A percentile compares a stretch with the other conserved stretches of the same genome.
Conservation (phyloP, 371 early-diverging fungal species). For the Parasitella parasitica region DNA sequence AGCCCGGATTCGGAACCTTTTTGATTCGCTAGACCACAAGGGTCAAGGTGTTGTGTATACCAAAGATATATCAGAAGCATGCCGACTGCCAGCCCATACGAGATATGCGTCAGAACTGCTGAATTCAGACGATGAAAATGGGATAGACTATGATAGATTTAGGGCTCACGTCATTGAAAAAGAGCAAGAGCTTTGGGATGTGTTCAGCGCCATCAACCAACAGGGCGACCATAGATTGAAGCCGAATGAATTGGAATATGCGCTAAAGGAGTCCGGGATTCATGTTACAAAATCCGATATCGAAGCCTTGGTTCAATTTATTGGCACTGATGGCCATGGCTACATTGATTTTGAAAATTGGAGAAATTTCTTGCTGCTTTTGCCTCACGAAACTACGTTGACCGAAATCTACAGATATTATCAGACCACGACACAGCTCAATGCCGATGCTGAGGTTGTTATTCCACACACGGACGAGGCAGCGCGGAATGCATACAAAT, state of each 20-base stretch:
- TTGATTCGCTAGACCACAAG: slow-evolving; percentile 42
- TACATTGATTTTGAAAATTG: slow-evolving; percentile 71
- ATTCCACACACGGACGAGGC: slow-evolving; percentile 55
- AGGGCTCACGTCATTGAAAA: slow-evolving; percentile 64
- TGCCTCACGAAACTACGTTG: slow-evolving; percentile 41
- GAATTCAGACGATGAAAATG: slow-evolving; percentile 54
- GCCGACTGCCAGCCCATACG: slow-evolving; percentile 44
- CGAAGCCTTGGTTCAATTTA: slow-evolving; percentile 54
- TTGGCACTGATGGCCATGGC: slow-evolving; percentile 69
- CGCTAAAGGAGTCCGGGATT: slow-evolving; percentile 61
- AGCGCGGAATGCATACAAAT: slow-evolving; percentile 50
- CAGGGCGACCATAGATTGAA: slow-evolving; percentile 62
- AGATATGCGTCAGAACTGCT: slow-evolving; percentile 51
- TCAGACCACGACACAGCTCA: slow-evolving; percentile 56
- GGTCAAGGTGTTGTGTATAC: slow-evolving; percentile 40
- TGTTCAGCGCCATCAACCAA: slow-evolving; percentile 67
- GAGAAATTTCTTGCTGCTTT: slow-evolving; percentile 68
- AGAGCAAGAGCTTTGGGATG: slow-evolving; percentile 63
- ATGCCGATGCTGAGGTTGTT: slow-evolving; percentile 62
- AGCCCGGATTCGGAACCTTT: slow-evolving; percentile 39
- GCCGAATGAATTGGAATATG: slow-evolving; percentile 51
- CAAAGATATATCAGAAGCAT: slow-evolving; percentile 39
- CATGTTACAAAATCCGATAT: slow-evolving; percentile 61
- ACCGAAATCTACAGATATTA: slow-evolving; percentile 66
- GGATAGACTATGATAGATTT: slow-evolving; percentile 66